Evolutionary conservation across 2,329 filamentous ascomycete species (phyloP).

Genomic region (Cordyceps farinosa): DNA sequence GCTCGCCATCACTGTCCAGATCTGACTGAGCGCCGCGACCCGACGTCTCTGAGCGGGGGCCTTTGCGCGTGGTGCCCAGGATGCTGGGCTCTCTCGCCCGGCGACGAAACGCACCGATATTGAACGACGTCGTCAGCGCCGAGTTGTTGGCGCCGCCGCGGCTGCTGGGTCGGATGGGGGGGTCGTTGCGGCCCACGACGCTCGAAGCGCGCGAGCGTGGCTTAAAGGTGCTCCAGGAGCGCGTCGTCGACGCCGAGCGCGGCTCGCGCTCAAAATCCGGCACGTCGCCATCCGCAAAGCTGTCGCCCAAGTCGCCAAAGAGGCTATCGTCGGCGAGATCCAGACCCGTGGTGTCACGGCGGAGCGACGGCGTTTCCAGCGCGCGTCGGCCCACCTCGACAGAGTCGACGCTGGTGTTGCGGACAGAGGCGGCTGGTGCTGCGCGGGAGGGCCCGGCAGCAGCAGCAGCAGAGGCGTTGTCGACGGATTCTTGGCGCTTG

Average conservation of each 20-base stretch:
- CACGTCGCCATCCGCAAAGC: slow-evolving; percentile 39
- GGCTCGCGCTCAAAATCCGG: slow-evolving; percentile 26
- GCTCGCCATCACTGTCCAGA: slow-evolving; percentile 47
- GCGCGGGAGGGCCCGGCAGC: slow-evolving; percentile 16
- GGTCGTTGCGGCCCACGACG: slow-evolving; percentile 48
- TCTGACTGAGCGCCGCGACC: slow-evolving; percentile 33
- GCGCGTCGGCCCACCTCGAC: slow-evolving; percentile 37
- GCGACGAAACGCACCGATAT: slow-evolving; percentile 55
- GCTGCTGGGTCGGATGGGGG: slow-evolving; percentile 52
- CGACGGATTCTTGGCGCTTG: slow-evolving; percentile 10
- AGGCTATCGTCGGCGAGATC: slow-evolving; percentile 47
- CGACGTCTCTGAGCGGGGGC: slow-evolving; percentile 31
- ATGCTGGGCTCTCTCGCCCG: slow-evolving; percentile 60
- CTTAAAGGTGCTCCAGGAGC: slow-evolving; percentile 45
- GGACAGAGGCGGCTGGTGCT: slow-evolving; percentile 20
- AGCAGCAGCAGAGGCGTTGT: slow-evolving; percentile 24
- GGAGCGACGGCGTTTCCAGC: slow-evolving; percentile 31
- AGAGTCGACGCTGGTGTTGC: slow-evolving; percentile 29
- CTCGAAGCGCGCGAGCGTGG: slow-evolving; percentile 47
- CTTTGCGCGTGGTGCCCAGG: slow-evolving; percentile 45
- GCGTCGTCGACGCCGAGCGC: slow-evolving; percentile 43
- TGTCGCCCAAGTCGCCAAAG: slow-evolving; percentile 44
- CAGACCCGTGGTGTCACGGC: slow-evolving; percentile 44
- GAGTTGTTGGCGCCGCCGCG: slow-evolving; percentile 43
- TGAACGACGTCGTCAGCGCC: slow-evolving; percentile 48